Evolutionary conservation across 768 basidiomycete species (phyloP), one percentile per base, ranked within the genome.

Genomic region (Mycena polygramma): DNA sequence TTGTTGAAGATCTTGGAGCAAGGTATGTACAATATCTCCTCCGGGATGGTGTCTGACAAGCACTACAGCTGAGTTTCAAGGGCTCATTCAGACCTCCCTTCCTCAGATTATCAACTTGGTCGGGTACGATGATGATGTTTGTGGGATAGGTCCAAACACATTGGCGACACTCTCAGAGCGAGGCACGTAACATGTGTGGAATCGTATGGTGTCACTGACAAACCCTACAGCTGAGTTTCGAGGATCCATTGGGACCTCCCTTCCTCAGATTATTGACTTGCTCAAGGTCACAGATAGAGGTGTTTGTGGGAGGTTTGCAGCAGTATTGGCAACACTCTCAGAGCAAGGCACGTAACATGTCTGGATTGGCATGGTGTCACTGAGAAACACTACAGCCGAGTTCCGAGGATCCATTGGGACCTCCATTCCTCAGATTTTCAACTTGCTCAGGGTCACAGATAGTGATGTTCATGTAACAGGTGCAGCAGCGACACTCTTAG

Each of bases 361-460:
- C 20, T 11, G 15, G 54, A 14, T 14, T 30, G 1, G 14, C 7
- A 55, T 55, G 54, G 54, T 35, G 54, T 36, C 30, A 7, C 54
- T 17, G 30, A 20, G 14, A 14, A 55, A 20, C 54, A 37, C 20
- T 36, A 19, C 45, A 46, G 45, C 45, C 45, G 45, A 46, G 45
- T 46, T 55, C 17, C 54, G 54, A 55, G 35, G 35, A 15, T 35
- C 30, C 54, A n/a, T 55, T 55, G 30, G 51, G 35, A 41, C 41
- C 13, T 57, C 57, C 11, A 14, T 43, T 37, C 57, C 57, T 10
- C 48, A 67, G 39, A 39, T 67, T 24, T 37, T 67, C 55, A 7
- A 45, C 46, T 30, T 55, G 54, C 35, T 57, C 20, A 43, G 22
- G 57, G 14, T 37, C 55, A 37, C 14, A 20, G 41, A 41, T 4